Evolutionary conservation across 805 yeast species (phyloP), one percentile per base, ranked within the genome.

Genomic region (Ogataea angusta): DNA sequence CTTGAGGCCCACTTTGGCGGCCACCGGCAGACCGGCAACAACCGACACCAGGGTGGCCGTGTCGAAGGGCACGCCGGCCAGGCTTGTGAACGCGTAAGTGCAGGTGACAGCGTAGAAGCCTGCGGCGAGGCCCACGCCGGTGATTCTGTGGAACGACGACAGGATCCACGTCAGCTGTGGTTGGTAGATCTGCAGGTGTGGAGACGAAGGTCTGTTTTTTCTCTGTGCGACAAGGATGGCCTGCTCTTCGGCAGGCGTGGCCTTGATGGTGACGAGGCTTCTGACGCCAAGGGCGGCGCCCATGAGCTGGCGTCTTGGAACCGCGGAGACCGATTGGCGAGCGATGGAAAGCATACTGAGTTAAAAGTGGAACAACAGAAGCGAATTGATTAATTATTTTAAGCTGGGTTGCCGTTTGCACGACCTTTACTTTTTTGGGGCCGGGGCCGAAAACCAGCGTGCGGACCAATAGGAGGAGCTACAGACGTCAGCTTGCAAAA

Each of bases 111-210:
- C 86, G 66, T 87, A 90, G 64, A 90, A 82, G 9, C 78, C 84
- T 47, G 73, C 76, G 30, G 89, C 96, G 59, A 93, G 68, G 38
- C 80, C 77, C 25, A 89, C 85, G 63, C 97, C 96, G 34, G 93
- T 76, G 56, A 91, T 67, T 74, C 99, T 82, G 68, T 91, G 98
- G 49, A 83, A 64, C 17, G 82, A 70, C 5, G 97, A 89, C 60
- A 93, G 62, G 47, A 76, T 68, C 85, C 84, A 77, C 17, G 98
- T 86, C 51, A 91, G 62, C 70, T 93, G 97, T 31, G 95, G 95
- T 70, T 90, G 75, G 72, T 91, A 91, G 61, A 93, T 90, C 47
- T 80, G 69, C 60, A 91, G 73, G 64, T 91, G 95, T 42, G 98
- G 98, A 22, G 96, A 88, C 12, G 76, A 67, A 24, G 98, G 98